phyloP scores from a whole-genome alignment of 192 early-diverging fungal species.

The Coemansia sp. region DNA sequence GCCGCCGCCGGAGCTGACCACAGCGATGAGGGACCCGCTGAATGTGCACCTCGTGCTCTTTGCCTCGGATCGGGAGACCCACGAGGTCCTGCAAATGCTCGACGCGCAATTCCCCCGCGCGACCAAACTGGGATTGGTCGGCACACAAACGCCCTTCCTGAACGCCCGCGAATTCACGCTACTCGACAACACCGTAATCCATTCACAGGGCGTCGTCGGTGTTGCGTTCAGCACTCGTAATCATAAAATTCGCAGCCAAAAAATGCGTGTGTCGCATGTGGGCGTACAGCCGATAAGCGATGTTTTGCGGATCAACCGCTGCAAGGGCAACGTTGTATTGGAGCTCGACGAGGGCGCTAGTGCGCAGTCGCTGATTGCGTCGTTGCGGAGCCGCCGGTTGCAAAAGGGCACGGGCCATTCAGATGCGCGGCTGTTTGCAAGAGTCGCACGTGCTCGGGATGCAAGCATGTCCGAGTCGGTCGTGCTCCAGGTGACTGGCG shows the following conservation, averaged over 20 bases:
- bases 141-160: constrained; percentile 42
- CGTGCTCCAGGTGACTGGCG: constrained; percentile 44
- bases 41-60: constrained; percentile 20
- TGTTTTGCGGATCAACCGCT: constrained; percentile 20
- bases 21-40: constrained; percentile 1
- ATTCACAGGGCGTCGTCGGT: constrained; percentile 30
- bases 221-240: constrained; percentile 29
- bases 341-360: constrained; percentile 34
- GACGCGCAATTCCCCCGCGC: constrained; percentile 32
- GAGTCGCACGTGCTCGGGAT: constrained; percentile 1
- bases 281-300: constrained; percentile 21
- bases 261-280: not conserved
- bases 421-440: constrained; percentile 29
- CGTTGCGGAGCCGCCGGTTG: constrained; percentile 7
- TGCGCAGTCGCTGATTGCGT: constrained; percentile 22
- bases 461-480: not conserved
- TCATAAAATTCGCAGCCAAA: not conserved
- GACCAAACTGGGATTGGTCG: constrained; percentile 37
- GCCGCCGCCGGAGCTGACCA: constrained; percentile 30
- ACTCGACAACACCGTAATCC: not conserved
- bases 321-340: constrained; percentile 49
- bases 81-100: constrained; percentile 28
- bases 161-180: constrained; percentile 41
- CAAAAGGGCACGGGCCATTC: not conserved
- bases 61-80: constrained; percentile 35